Conservation (phyloP, 495 filamentous ascomycete genomes). For the Thermochaetoides thermophila region DNA sequence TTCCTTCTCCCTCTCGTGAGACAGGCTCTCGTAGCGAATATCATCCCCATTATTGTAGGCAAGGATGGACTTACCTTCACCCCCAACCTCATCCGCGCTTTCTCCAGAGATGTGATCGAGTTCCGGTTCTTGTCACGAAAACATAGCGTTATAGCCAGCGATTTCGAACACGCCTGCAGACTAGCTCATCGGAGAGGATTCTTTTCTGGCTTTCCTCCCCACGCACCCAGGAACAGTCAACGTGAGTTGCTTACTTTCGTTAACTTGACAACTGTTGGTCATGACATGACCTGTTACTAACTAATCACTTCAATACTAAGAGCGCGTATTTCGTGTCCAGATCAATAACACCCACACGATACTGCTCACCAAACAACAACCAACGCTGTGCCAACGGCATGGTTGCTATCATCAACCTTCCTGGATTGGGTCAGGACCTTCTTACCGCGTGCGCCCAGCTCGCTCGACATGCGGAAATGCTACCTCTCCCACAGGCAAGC, state of each 20-base stretch:
- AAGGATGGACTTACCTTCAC: conserved; percentile 17
- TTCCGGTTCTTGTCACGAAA: conserved; percentile 36
- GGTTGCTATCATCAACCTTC: conserved; percentile 23
- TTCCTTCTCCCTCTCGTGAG: conserved; percentile 1
- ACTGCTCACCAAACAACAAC: conserved; percentile 31
- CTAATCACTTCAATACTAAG: too few relatives aligned
- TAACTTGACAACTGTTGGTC: neutral
- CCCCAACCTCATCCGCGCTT: conserved; percentile 22
- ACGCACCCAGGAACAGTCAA: conserved; percentile 10
- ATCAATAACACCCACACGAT: conserved; percentile 38
- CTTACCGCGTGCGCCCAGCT: conserved; percentile 9
- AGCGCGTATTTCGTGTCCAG: too few relatives aligned
- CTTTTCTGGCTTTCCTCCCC: conserved; percentile 33
- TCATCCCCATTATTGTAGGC: conserved; percentile 15
- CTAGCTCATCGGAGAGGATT: conserved; percentile 25
- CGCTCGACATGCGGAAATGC: conserved; percentile 10
- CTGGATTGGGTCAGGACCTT: neutral
- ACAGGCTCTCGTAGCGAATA: conserved; percentile 12
- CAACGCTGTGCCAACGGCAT: conserved; percentile 23
- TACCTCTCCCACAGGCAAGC: conserved; percentile 2
- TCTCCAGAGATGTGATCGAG: conserved; percentile 34
- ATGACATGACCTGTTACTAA: too few relatives aligned
- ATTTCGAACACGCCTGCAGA: conserved; percentile 32
- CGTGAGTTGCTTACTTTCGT: conserved; percentile 7
- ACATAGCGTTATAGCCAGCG: conserved; percentile 36